Evolutionary conservation across 768 basidiomycete genomes (phyloP).

Genomic region (Boletellus ananas): DNA sequence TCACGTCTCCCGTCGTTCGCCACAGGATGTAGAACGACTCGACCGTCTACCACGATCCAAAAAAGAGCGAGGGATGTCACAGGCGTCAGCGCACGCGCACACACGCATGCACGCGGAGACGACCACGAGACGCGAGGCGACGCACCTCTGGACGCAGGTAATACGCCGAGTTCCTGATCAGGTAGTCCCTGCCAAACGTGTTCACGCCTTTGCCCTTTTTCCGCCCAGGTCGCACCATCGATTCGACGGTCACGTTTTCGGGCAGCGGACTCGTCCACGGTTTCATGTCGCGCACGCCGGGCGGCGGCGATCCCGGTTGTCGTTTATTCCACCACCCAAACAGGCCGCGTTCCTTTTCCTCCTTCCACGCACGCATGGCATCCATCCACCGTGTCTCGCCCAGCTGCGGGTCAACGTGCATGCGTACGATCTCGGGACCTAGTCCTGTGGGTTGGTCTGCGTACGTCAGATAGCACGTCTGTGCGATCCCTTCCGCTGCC

Average conservation of each 20-base stretch:
- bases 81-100: neutral
- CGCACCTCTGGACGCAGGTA: conserved; percentile 69
- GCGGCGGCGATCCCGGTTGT: conserved; percentile 38
- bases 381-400: conserved; percentile 23
- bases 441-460: conserved; percentile 68
- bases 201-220: neutral
- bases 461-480: conserved; percentile 68
- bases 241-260: conserved; percentile 7
- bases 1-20: conserved; percentile 60
- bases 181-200: conserved; percentile 50
- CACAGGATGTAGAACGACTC: conserved; percentile 72
- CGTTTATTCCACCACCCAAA: neutral
- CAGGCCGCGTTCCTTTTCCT: conserved; percentile 6
- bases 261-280: conserved; percentile 18
- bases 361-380: conserved; percentile 45
- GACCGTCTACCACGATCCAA: conserved; percentile 47
- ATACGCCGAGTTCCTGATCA: conserved; percentile 42
- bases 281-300: conserved; percentile 43
- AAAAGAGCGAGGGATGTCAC: neutral
- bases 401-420: conserved; percentile 10
- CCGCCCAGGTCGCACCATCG: neutral
- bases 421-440: conserved; percentile 49
- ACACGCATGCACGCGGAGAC: neutral
- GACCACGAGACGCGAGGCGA: neutral
- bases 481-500: conserved; percentile 66